Conservation (phyloP, 2,329 filamentous ascomycete species). For the Diplocarpon mali region DNA sequence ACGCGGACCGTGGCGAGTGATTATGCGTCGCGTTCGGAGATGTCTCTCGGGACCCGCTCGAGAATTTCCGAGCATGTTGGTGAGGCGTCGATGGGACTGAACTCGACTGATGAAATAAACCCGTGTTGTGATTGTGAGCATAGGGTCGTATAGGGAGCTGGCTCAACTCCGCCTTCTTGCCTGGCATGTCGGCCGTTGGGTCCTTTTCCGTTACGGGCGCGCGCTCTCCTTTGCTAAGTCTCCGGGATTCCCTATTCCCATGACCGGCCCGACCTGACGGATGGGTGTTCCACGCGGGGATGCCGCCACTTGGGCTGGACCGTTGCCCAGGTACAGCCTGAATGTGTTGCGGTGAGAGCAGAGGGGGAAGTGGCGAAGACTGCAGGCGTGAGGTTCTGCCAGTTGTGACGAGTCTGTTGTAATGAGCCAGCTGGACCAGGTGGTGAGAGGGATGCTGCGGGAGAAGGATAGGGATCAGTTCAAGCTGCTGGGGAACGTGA, state of each 20-base stretch:
- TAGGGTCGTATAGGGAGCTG: conserved; percentile 23
- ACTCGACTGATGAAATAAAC: conserved; percentile 58
- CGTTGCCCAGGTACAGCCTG: conserved; percentile 39
- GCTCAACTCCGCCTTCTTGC: conserved; percentile 26
- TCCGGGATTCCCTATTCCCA: conserved; percentile 52
- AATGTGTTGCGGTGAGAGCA: conserved; percentile 44
- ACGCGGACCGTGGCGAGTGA: conserved; percentile 81
- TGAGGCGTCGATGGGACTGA: conserved; percentile 91
- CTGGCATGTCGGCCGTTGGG: conserved; percentile 26
- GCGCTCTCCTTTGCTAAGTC: conserved; percentile 48
- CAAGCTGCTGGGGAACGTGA: conserved; percentile 34
- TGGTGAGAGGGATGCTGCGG: conserved; percentile 48
- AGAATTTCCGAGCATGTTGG: conserved; percentile 75
- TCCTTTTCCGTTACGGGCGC: conserved; percentile 51
- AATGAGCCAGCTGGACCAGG: conserved; percentile 51
- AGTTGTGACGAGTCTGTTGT: conserved; percentile 54
- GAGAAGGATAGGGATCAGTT: conserved; percentile 45
- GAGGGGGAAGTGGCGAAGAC: conserved; percentile 42
- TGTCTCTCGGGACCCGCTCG: conserved; percentile 66
- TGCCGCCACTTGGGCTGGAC: conserved; percentile 41
- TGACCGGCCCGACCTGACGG: conserved; percentile 37
- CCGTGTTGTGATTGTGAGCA: conserved; percentile 36
- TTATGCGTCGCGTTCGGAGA: conserved; percentile 68
- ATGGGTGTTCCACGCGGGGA: conserved; percentile 28
- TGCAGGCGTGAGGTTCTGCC: conserved; percentile 39